Base-by-base conservation (phyloP, 306 rosid species). In the Trifolium subterraneum region DNA sequence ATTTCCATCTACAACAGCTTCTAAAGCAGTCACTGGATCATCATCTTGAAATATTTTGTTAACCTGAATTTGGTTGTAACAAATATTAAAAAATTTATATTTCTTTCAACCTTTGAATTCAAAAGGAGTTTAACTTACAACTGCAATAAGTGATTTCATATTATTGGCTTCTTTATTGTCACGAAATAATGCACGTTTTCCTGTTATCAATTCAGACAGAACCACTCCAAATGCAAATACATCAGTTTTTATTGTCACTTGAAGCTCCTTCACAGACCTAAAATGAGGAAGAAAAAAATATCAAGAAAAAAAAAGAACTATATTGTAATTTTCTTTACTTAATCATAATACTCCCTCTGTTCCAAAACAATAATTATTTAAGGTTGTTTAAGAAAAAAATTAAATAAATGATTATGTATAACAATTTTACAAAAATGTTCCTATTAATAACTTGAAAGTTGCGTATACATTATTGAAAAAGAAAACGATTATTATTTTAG, bases 161-260 rank as follows among this genome's bases (percentile, higher is more conserved):
- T 70, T 85, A 59, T 19, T 84, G 73, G 86, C 80, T 70, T 86
- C 88, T 42, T 81, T 70, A 35, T 82, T 80, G 81, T 88, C 93
- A 29, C 92, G 87, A 41, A 89, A 63, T 18, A 93, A 81, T 14
- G 98, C 96, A 6, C 83, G 87, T 71, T 85, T 85, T 31, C 97
- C 98, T 15, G 97, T 93, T 20, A 93, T 86, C 69, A 90, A 84
- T 82, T 93, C 98, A 27, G 87, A 74, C 47, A 93, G 76, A 68
- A 90, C 93, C 44, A 93, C 97, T 22, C 98, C 97, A 75, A 93
- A 90, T 71, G 96, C 96, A 81, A 91, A 91, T 23, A 91, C 97
- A 82, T 93, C 97, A 1, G 89, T 81, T 82, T 93, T 93, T 68
- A 87, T 79, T 15, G 97, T 93, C 82, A 91, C 86, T 71, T 89